Evolutionary conservation across 2,329 filamentous ascomycete genomes (phyloP).

Genomic region (Exophiala mesophila): DNA sequence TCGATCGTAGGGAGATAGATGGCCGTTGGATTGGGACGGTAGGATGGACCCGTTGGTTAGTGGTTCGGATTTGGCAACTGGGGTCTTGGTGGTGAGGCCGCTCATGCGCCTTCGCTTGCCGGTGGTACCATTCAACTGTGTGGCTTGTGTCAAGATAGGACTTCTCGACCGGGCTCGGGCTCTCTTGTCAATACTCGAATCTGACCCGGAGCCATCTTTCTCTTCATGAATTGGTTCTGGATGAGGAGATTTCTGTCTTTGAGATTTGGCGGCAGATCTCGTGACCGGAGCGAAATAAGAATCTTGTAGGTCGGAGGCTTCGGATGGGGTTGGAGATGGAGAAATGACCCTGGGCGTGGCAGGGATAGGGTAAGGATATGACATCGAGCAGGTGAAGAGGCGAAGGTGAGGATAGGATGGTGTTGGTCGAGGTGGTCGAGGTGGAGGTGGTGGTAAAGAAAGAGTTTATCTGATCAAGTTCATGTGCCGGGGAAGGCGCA

Average conservation of each 20-base stretch:
- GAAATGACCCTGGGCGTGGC: constrained; percentile 83
- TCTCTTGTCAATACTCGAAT: constrained; percentile 51
- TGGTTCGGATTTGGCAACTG: constrained; percentile 37
- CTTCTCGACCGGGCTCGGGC: constrained; percentile 69
- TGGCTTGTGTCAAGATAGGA: constrained; percentile 46
- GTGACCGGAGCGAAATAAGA: constrained; percentile 71
- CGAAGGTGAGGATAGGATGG: constrained; percentile 2
- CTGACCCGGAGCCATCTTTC: constrained; percentile 47
- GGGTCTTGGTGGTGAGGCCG: constrained; percentile 47
- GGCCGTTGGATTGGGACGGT: constrained; percentile 52
- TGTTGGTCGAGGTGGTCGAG: not conserved
- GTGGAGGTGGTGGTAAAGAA: not conserved
- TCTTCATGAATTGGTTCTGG: constrained; percentile 56
- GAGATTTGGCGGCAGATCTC: constrained; percentile 60
- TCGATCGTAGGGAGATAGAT: constrained; percentile 67
- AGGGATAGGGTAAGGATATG: constrained; percentile 57
- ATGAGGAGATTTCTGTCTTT: constrained; percentile 48
- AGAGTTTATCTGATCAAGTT: too few species aligned
- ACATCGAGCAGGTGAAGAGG: constrained; percentile 33
- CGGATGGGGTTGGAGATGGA: constrained; percentile 72
- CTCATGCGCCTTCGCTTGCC: constrained; percentile 45
- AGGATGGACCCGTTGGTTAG: constrained; percentile 36
- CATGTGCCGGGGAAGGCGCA: too few species aligned
- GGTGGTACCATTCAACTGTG: constrained; percentile 22
- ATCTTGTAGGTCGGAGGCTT: constrained; percentile 50